These are phyloP conservation scores for Carex myosuroides DNA, from an alignment of 176 grass and related monocot genomes.

Conservation along the genomic window DNA sequence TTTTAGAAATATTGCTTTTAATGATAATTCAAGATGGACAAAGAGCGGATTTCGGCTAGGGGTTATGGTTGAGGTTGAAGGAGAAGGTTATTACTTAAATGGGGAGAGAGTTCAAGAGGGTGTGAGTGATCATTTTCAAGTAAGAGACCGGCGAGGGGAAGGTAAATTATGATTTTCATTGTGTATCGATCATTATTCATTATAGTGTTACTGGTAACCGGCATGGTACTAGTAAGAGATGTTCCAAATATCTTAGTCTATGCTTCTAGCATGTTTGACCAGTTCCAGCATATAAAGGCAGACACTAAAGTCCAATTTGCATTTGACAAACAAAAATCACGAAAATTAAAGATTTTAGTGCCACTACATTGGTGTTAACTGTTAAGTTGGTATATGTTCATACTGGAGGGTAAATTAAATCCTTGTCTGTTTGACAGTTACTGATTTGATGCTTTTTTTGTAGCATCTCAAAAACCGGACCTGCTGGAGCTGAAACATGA, in stretches of 20 bases:
- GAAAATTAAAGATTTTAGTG: not conserved
- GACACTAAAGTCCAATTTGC: not conserved
- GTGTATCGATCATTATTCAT: not conserved
- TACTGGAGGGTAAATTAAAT: not conserved
- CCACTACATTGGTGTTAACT: too few species aligned
- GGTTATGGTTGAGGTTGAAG: not conserved
- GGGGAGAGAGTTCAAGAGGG: not conserved
- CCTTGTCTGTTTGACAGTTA: not conserved
- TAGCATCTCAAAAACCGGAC: conserved; percentile 8
- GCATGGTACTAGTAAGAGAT: not conserved
- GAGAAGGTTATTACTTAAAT: not conserved
- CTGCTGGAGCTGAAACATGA: not conserved
- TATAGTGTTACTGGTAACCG: not conserved
- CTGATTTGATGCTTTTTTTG: not conserved
- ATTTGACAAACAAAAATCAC: not conserved
- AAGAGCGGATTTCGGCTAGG: not conserved
- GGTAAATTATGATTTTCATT: not conserved
- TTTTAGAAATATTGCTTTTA: not conserved
- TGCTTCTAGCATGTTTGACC: not conserved
- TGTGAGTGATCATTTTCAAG: not conserved
- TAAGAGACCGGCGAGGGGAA: not conserved
- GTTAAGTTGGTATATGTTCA: too few species aligned
- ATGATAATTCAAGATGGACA: not conserved
- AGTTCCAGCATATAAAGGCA: not conserved
- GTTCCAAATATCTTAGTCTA: not conserved